Percentiles rank a stretch among this genome's conserved stretches.
Conservation (phyloP, 1,284 basidiomycete species). For the Afroboletus lepidellus region DNA sequence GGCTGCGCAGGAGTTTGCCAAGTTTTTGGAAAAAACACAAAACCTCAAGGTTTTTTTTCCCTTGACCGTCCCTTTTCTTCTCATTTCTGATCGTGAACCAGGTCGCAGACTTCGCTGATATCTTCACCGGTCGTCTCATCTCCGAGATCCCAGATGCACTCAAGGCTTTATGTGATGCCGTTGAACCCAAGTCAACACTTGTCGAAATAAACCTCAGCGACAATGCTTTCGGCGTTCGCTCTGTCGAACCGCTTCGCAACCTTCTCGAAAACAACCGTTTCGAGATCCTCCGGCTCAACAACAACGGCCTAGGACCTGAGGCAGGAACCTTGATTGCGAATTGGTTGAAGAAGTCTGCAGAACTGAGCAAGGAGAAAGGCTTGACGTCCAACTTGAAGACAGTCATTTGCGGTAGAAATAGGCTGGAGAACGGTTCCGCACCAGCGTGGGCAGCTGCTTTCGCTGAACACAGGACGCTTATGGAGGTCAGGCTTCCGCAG, state of each 20-base stretch:
- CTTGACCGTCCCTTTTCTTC: not conserved
- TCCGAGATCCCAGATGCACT: slow-evolving; percentile 93
- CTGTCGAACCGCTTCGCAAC: slow-evolving; percentile 91
- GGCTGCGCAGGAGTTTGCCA: slow-evolving; percentile 84
- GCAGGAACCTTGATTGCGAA: slow-evolving; percentile 87
- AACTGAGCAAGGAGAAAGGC: slow-evolving; percentile 64
- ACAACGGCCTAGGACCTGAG: slow-evolving; percentile 95
- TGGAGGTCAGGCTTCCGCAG: slow-evolving; percentile 91
- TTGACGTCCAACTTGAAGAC: slow-evolving; percentile 71
- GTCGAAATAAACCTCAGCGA: slow-evolving; percentile 91
- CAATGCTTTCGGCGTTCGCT: slow-evolving; percentile 96
- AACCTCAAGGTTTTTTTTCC: slow-evolving; percentile 60
- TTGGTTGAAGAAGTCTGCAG: slow-evolving; percentile 80
- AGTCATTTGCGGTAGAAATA: slow-evolving; percentile 92
- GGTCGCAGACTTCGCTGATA: slow-evolving; percentile 96
- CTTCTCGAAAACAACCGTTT: slow-evolving; percentile 81
- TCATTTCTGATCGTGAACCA: slow-evolving; percentile 35
- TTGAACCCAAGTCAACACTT: slow-evolving; percentile 78
- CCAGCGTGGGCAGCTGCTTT: slow-evolving; percentile 86
- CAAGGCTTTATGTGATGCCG: slow-evolving; percentile 83
- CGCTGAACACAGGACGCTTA: slow-evolving; percentile 76
- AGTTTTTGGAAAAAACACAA: slow-evolving; percentile 72
- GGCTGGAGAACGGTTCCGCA: slow-evolving; percentile 91
- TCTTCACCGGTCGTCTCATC: slow-evolving; percentile 97
- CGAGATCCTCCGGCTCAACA: slow-evolving; percentile 87